Percentiles rank a stretch among this genome's conserved stretches.
Conservation (phyloP, 1,284 basidiomycete genomes). For the Xanthoconium separans region DNA sequence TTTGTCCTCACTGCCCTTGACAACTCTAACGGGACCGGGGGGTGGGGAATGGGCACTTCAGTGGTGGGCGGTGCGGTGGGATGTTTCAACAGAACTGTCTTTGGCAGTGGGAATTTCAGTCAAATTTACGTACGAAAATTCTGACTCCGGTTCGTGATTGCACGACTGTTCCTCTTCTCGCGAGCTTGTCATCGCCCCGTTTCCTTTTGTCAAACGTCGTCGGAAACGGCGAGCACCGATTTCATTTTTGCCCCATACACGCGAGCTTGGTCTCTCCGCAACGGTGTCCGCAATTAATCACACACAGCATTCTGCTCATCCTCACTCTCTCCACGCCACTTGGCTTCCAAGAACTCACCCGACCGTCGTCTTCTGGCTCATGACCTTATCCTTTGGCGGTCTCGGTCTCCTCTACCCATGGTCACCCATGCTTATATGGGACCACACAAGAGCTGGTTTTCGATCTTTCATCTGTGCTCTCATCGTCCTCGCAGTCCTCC, state of each 20-base stretch:
- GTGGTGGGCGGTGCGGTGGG: no score
- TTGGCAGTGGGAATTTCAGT: slow-evolving; percentile 5
- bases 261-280: slow-evolving; percentile 17
- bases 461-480: slow-evolving; percentile 66
- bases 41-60: neutral
- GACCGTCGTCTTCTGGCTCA: slow-evolving; percentile 45
- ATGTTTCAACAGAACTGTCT: no score
- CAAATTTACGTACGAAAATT: slow-evolving; percentile 25
- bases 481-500: slow-evolving; percentile 63
- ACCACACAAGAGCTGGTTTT: slow-evolving; percentile 59
- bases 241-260: neutral
- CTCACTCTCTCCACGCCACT: slow-evolving; percentile 17
- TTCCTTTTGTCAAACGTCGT: slow-evolving; percentile 19
- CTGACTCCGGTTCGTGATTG: slow-evolving; percentile 31
- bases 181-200: neutral
- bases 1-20: no score
- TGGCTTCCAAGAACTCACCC: slow-evolving; percentile 7
- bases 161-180: neutral
- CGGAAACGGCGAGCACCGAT: slow-evolving; percentile 13
- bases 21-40: slow-evolving; percentile 2
- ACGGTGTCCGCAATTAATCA: slow-evolving; percentile 31
- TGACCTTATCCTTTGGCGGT: slow-evolving; percentile 63
- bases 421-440: slow-evolving; percentile 49
- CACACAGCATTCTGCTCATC: slow-evolving; percentile 16
- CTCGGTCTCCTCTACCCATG: slow-evolving; percentile 60